Base-by-base conservation (phyloP, 768 basidiomycete species). In the Suillus lakei region DNA sequence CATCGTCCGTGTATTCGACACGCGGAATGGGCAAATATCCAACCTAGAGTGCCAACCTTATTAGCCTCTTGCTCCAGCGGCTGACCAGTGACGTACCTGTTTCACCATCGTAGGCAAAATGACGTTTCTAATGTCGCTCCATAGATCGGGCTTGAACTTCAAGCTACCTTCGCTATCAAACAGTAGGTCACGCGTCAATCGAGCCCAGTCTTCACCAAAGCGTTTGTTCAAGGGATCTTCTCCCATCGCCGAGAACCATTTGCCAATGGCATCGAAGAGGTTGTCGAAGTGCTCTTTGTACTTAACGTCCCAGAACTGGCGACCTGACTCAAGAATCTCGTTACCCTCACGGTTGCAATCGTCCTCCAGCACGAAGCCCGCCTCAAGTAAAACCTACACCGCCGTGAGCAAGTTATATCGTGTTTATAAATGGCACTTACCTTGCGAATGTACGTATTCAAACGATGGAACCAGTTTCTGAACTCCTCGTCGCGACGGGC, bases 1-100 rank as follows among this genome's bases (percentile, higher is more conserved):
- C 73, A 60, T 94, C 90, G 77, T 97, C 95, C 41, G 91, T 91
- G 80, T 98, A 99, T 78, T 98, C 96, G 74, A 96, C 88, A 41
- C 95, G 90, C 0, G 97, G 97, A 68, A 99, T 96, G 8, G 95
- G 95, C 62, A 96, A 74, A 71, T 93, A 91, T 26, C 90, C 91
- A 59, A 91, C 82, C 87, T 92, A 32, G 3, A 30, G 41, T 6
- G 10, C 38, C 18, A n/a, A 9, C 23, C 10, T 66, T 3, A n/a
- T 41, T 8, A 53, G 12, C 12, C 8, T 48, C 62, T 0, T 54
- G 50, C 12, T 28, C 34, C 32, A 56, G 64, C 2, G 1, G 48
- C 32, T 23, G 15, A 36, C n/a, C 36, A 66, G 15, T 68, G 63
- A 43, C 84, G 61, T 68, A 95, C 89, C 80, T 91, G 84, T 43